Base-by-base conservation (phyloP, 2,329 filamentous ascomycete species). In the Orbilia blumenaviensis region DNA sequence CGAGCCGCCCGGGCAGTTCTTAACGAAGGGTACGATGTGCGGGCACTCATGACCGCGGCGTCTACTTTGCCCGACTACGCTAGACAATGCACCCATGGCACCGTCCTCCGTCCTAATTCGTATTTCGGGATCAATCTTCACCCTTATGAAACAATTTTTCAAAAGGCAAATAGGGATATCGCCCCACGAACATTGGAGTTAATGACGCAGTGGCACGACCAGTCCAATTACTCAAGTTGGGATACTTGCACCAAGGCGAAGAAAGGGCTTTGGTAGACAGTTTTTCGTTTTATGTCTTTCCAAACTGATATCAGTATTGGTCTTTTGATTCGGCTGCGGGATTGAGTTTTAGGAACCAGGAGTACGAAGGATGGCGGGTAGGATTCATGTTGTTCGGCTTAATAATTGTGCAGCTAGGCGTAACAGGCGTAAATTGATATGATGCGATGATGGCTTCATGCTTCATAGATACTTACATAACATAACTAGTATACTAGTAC, bases 51-150 rank as follows among this genome's bases (percentile, higher is more conserved):
- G 42, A 64, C 61, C 10, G 42, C 61, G 1, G 38, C 32, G 10
- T 52, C 42, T 23, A 9, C 42, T 3, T 12, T 32, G 2, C n/a
- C 27, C 6, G 32, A 64, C 16, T 64, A 64, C 42, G 46, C 61
- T 36, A 38, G 42, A 7, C 4, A 21, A 4, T 64, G 61, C 7
- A 32, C 12, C 2, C 61, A 64, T 16, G 61, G 46, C 27, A 52
- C 21, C n/a, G 61, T 64, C 6, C 42, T 50, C 23, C 46, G 42
- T 12, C 29, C 38, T 10, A 64, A 50, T n/a, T 9, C 41, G 16
- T 64, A 64, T n/a, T 46, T 50, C 23, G 61, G 61, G 5, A 64
- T 61, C 25, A 14, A 64, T 38, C 27, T 64, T 41, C 61, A 64
- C 27, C 61, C 61, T 52, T 64, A 50, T 16, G 61, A 64, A 64